phyloP scores from a whole-genome alignment of 768 basidiomycete genomes.

The Hebeloma cylindrosporum region DNA sequence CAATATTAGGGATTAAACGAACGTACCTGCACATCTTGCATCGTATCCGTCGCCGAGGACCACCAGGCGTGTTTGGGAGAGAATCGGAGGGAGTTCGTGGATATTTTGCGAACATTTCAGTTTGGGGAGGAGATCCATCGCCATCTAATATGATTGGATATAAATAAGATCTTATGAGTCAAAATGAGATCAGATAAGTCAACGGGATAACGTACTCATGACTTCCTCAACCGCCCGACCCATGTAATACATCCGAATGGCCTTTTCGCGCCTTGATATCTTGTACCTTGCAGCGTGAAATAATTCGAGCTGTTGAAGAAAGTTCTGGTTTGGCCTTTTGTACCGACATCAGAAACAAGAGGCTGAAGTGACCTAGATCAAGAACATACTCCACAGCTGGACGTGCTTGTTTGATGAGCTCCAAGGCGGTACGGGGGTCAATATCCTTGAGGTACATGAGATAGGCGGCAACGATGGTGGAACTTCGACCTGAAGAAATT shows the following conservation, averaged over 20 bases:
- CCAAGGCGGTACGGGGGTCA: constrained; percentile 61
- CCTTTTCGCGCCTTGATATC: constrained; percentile 65
- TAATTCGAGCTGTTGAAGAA: constrained; percentile 76
- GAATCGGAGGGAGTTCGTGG: constrained; percentile 67
- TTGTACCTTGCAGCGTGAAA: constrained; percentile 74
- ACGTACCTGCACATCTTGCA: constrained; percentile 89
- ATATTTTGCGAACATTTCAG: constrained; percentile 75
- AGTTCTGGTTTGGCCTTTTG: constrained; percentile 81
- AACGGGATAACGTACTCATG: constrained; percentile 57
- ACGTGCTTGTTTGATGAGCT: constrained; percentile 63
- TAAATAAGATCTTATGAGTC: constrained; percentile 16
- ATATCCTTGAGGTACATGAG: constrained; percentile 73
- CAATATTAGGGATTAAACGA: not conserved
- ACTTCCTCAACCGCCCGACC: constrained; percentile 72
- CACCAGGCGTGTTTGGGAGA: constrained; percentile 56
- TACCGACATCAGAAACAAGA: not conserved
- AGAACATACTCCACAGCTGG: constrained; percentile 66
- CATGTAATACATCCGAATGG: constrained; percentile 81
- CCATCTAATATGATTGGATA: constrained; percentile 51
- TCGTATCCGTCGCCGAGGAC: constrained; percentile 61
- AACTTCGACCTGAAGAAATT: constrained; percentile 63
- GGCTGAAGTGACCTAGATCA: not conserved
- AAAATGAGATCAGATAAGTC: constrained; percentile 12
- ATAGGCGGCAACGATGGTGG: constrained; percentile 85
- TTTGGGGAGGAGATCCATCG: constrained; percentile 62